A percentile compares a stretch with the other conserved stretches of the same genome.
These are phyloP conservation scores for Cryphonectria parasitica DNA, from an alignment of 2,329 filamentous ascomycete species.

Conservation along the genomic window DNA sequence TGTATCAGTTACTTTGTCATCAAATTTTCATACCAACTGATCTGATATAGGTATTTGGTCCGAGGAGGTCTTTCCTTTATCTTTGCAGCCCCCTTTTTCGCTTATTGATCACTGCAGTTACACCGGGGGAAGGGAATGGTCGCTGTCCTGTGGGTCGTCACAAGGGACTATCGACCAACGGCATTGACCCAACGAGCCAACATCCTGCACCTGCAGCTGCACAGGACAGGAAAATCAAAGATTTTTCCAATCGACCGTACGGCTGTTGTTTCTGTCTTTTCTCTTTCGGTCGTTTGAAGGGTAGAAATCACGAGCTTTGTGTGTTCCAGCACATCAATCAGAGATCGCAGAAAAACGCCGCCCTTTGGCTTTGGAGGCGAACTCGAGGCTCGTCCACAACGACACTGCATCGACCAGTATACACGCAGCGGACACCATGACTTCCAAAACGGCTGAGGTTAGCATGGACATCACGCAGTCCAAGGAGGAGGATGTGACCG, in stretches of 20 bases:
- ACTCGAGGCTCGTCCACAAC: neutral
- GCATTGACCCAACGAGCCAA: neutral
- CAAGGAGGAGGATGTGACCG: neutral
- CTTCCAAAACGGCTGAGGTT: neutral
- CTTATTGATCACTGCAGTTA: neutral
- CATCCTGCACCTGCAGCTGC: neutral
- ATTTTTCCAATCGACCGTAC: neutral
- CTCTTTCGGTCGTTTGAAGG: neutral
- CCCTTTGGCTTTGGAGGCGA: neutral
- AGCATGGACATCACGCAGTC: neutral
- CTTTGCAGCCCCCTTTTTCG: neutral
- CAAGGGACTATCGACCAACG: neutral
- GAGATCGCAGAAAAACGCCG: neutral
- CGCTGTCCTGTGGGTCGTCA: neutral
- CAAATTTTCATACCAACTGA: neutral
- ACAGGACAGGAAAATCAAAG: neutral
- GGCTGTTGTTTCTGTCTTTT: neutral
- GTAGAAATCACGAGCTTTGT: neutral
- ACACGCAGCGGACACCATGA: neutral
- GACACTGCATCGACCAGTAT: neutral
- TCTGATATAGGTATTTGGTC: neutral
- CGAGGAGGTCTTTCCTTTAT: neutral
- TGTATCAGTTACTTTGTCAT: neutral
- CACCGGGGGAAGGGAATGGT: neutral
- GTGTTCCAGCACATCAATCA: neutral